Evolutionary conservation across 1,284 basidiomycete species (phyloP).

Genomic region (Austropuccinia psidii): DNA sequence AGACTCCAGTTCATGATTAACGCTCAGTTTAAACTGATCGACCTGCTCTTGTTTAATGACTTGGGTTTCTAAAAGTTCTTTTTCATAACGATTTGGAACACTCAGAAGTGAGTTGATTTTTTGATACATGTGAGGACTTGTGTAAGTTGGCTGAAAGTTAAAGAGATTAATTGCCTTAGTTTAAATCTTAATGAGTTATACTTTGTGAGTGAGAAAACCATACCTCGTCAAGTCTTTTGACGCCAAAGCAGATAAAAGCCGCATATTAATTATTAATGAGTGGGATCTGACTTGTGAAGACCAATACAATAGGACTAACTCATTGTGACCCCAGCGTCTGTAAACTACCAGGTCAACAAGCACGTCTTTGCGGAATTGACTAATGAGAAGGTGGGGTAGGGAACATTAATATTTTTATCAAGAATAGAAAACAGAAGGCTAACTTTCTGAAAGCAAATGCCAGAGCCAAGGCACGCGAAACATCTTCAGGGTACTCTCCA

Average conservation of each 20-base stretch:
- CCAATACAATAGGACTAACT: conserved; percentile 46
- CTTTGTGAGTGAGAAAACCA: not conserved
- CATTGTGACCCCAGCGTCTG: conserved; percentile 70
- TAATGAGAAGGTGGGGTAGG: not conserved
- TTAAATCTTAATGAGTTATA: not conserved
- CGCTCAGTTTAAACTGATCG: not conserved
- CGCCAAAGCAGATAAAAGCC: not conserved
- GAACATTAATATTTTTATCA: not conserved
- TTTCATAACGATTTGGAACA: conserved; percentile 72
- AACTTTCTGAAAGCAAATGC: conserved; percentile 69
- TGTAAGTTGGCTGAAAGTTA: conserved; percentile 12
- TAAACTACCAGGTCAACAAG: conserved; percentile 74
- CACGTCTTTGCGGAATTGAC: conserved; percentile 42
- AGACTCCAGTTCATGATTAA: conserved; percentile 18
- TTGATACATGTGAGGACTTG: conserved; percentile 60
- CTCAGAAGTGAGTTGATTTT: conserved; percentile 67
- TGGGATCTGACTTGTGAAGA: too few species aligned
- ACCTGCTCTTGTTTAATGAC: conserved; percentile 15
- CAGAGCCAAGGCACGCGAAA: conserved; percentile 65
- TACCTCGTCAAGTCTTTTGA: conserved; percentile 57
- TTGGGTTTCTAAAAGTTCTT: conserved; percentile 56
- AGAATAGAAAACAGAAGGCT: not conserved
- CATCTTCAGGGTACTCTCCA: conserved; percentile 72
- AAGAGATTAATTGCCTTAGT: not conserved
- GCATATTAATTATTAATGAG: too few species aligned